phyloP scores from a whole-genome alignment of 805 yeast genomes.

The Nakazawaea wickerhamii region DNA sequence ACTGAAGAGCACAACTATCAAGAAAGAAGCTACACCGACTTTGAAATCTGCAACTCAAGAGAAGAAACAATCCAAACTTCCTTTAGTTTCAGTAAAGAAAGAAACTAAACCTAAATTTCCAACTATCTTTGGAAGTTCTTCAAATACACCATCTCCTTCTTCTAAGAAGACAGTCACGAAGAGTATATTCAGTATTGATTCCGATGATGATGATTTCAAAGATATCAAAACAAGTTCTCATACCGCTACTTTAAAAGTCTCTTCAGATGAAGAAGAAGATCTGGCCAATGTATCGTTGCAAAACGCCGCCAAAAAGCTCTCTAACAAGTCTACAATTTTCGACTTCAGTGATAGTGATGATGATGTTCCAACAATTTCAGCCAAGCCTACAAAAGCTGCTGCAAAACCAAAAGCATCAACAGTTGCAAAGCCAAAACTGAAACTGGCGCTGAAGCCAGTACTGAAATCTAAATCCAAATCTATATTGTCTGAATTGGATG shows the following conservation, averaged over 20 bases:
- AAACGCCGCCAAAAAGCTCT: background rate
- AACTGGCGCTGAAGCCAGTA: background rate
- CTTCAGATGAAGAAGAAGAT: slow-evolving; percentile 13
- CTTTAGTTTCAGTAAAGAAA: slow-evolving; percentile 11
- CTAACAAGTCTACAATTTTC: slow-evolving; percentile 7
- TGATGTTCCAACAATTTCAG: background rate
- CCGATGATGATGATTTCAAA: slow-evolving; percentile 11
- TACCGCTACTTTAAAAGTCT: background rate
- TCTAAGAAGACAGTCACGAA: slow-evolving; percentile 2
- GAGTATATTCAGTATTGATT: slow-evolving; percentile 12
- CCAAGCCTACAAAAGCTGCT: background rate
- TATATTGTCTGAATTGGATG: slow-evolving; percentile 5
- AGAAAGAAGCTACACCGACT: slow-evolving; percentile 10
- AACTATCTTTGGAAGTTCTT: slow-evolving; percentile 29
- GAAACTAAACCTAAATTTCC: slow-evolving; percentile 21
- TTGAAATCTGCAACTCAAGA: slow-evolving; percentile 7
- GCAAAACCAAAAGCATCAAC: slow-evolving; percentile 1
- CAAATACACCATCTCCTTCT: slow-evolving; percentile 16
- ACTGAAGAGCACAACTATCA: slow-evolving; percentile 17
- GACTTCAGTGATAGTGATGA: slow-evolving; percentile 12
- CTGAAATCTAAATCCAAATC: slow-evolving; percentile 1
- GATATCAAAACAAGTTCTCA: slow-evolving; percentile 2
- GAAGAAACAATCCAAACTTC: slow-evolving; percentile 18
- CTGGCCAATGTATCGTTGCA: slow-evolving; percentile 9
- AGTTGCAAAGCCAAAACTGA: background rate